Base-by-base conservation (phyloP, 2,329 filamentous ascomycete genomes). In the Chaetomiaceae sp. region DNA sequence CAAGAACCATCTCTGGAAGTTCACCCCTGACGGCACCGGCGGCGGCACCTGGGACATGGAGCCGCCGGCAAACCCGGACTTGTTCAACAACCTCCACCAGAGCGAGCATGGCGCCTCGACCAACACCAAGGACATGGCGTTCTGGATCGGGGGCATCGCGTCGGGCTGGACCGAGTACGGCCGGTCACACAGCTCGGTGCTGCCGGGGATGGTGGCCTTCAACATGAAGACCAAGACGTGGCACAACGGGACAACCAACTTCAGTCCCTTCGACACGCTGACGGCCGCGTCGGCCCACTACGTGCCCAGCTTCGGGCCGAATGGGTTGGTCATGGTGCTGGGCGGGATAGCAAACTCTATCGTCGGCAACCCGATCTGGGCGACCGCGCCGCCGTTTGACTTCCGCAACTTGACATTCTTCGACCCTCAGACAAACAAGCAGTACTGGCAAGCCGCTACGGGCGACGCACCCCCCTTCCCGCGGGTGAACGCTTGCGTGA, bases 391-490 rank as follows among this genome's bases (percentile, higher is more conserved):
- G 7, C 37, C 44, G 6, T 42, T 40, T 9, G 46, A 55, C 33
- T 44, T 60, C 5, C 23, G 40, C 5, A 56, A 57, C 30, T 6
- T 58, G 23, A 58, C 46, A 6, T 53, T 60, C 20, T 58, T 60
- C 38, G 58, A 60, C 21, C 54, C 56, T 3, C 37, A 41, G 17
- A 55, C 54, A 2, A 55, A 54, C 33, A 35, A 55, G 14, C 19
- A 13, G 19, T 55, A 54, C 20, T 50, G 37, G 16, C 58, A 58
- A 33, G 35, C 30, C 3, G 23, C 58, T 3, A 53, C 54, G 2
- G 58, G 58, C 4, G 20, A 34, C 19, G 23, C 54, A 3, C 58
- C 56, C 2, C 39, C 46, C 0, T 27, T 12, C 0, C 53, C 53
- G 8, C 45, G 58, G 7, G 21, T 43, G 7, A 12, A 27, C 0